phyloP scores from a whole-genome alignment of 2,329 filamentous ascomycete genomes.

The Pyrenophora tritici-repentis region DNA sequence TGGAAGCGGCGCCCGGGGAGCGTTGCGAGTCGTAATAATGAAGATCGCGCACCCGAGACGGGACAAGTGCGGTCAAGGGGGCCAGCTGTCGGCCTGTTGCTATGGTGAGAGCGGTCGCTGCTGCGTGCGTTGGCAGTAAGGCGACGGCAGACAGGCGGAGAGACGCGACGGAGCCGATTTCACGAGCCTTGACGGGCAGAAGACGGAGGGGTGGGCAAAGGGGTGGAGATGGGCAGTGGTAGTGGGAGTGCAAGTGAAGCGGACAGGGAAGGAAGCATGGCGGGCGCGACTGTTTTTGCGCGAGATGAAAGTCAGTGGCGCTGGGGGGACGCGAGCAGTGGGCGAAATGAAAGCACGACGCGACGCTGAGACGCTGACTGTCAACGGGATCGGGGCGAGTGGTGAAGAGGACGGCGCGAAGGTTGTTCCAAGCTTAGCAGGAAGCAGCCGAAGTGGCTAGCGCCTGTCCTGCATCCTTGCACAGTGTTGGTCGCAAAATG shows the following conservation, averaged over 20 bases:
- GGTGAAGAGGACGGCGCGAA: conserved; percentile 29
- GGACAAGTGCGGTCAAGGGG: conserved; percentile 34
- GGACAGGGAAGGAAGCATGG: conserved; percentile 29
- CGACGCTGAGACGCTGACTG: conserved; percentile 29
- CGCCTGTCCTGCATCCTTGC: conserved; percentile 14
- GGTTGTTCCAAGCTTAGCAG: conserved; percentile 19
- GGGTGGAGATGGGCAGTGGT: too few relatives aligned
- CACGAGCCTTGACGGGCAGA: conserved; percentile 17
- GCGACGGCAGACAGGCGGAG: conserved; percentile 21
- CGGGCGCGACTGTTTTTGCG: conserved; percentile 18
- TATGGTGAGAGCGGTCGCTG: conserved; percentile 46
- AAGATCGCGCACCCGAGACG: conserved; percentile 36
- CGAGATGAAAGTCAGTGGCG: conserved; percentile 17
- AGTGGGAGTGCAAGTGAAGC: conserved; percentile 7
- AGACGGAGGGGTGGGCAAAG: conserved; percentile 19
- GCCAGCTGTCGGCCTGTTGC: conserved; percentile 46
- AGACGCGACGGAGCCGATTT: conserved; percentile 17
- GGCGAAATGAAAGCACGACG: conserved; percentile 37
- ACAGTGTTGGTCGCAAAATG: conserved; percentile 11
- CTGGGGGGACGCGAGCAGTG: conserved; percentile 17
- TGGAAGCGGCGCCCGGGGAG: conserved; percentile 40
- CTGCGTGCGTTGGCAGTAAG: conserved; percentile 43
- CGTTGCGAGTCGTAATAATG: conserved; percentile 44
- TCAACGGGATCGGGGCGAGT: conserved; percentile 29
- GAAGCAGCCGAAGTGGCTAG: conserved; percentile 21